phyloP scores from a whole-genome alignment of 139 green algal species.

The Asterochloris erici region DNA sequence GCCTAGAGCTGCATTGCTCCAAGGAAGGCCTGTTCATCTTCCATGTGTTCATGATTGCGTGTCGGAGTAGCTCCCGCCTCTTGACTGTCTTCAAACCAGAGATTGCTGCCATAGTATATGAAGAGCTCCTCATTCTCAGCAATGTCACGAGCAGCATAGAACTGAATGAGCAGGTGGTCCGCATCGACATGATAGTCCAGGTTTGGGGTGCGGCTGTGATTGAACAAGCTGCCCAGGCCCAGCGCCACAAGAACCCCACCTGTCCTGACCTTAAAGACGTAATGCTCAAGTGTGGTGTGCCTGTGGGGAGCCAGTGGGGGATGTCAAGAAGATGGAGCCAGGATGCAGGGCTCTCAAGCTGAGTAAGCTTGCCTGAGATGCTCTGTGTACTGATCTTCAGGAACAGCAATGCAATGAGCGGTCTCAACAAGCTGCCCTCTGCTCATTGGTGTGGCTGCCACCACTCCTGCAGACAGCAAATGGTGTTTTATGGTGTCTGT shows the following conservation, averaged over 20 bases:
- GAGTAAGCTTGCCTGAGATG: conserved; percentile 4
- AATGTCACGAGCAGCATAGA: conserved; percentile 19
- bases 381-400: conserved; percentile 5
- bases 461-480: background rate
- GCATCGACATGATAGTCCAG: conserved; percentile 28
- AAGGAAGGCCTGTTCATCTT: conserved; percentile 18
- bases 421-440: conserved; percentile 17
- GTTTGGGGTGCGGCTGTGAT: conserved; percentile 18
- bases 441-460: background rate
- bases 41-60: conserved; percentile 25
- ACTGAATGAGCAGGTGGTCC: conserved; percentile 8
- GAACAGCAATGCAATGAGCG: conserved; percentile 24
- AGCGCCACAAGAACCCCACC: conserved; percentile 22
- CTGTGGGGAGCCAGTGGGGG: background rate
- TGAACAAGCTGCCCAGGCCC: conserved; percentile 25
- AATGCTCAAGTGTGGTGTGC: conserved; percentile 28
- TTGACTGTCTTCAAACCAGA: conserved; percentile 30
- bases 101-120: conserved; percentile 27
- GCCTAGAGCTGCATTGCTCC: conserved; percentile 1
- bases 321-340: background rate
- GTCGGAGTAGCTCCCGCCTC: background rate
- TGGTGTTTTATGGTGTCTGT: too few species aligned
- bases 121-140: conserved; percentile 28
- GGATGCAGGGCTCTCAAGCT: background rate
- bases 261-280: conserved; percentile 15